Evolutionary conservation across 176 grass and related monocot genomes (phyloP), one percentile per base, ranked within the genome.

Genomic region (Areca catechu): DNA sequence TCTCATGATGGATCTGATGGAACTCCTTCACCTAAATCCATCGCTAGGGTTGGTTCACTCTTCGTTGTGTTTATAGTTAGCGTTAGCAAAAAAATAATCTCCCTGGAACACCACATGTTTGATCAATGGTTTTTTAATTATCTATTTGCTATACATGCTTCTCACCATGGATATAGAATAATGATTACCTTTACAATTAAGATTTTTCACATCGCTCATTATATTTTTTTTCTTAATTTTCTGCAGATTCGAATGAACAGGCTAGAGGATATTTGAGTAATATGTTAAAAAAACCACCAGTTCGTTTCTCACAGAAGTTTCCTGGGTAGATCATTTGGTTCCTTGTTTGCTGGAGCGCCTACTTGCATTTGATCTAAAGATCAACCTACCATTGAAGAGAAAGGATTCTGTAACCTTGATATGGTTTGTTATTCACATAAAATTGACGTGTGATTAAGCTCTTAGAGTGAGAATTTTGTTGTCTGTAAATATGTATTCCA

Each of bases 341-440:
- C 62, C 92, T 14, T 24, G 51, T 47, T 73, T 98, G 65, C 84
- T 98, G 10, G 78, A 98, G 66, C 77, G 70, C 34, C 75, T 98
- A 75, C 80, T 98, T 50, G 84, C 93, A 79, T 98, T 98, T 80
- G 84, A 98, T 71, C 83, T 65, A 85, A 85, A 76, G 69, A 88
- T 62, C 83, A 87, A 56, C 93, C 80, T 74, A 78, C 69, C 49
- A 84, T 84, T 25, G 93, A 90, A 80, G 84, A 98, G 93, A 77
- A 91, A 77, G 56, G 27, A 54, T 37, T 62, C 16, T 18, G 34
- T 12, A 43, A 43, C 34, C 34, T 43, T 12, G 7, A 43, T n/a
- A n/a, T 43, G 7, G 34, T 10, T 43, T 43, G 27, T 29, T 14
- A 43, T 43, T 43, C 34, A 43, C 7, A 10, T 43, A 14, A 10